Evolutionary conservation across 345 rosid genomes (phyloP), one percentile per base, ranked within the genome.

Genomic region (Eucalyptus lansdowneana): DNA sequence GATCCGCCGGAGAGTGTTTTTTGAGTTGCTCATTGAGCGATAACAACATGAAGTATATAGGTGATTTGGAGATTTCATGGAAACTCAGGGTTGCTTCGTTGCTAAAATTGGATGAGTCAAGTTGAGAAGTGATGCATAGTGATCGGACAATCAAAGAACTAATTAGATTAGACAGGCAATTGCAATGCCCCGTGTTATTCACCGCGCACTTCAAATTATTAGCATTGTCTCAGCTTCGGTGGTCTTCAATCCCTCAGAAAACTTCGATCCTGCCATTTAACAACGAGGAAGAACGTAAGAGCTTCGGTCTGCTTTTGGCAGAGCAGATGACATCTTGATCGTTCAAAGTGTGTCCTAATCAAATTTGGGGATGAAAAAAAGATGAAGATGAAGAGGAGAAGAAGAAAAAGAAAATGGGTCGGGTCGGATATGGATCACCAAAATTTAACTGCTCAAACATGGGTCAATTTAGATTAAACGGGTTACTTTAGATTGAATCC

Each of bases 401-500:
- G 37, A 65, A 65, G 40, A 65, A 65, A 65, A n/a, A 65, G 76
- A 0, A n/a, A 65, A n/a, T n/a, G 11, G 6, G 21, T 65, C 6
- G 0, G 40, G 0, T 65, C 21, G 1, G 19, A 15, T 14, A n/a
- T n/a, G 6, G 2, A 15, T 65, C 3, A 7, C 11, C n/a, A 2
- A 65, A n/a, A 65, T 65, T n/a, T n/a, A 2, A 65, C 1, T n/a
- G 17, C 21, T n/a, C 0, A 65, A n/a, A 65, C 1, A n/a, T 14
- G 19, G 6, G 76, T 65, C 11, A n/a, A 65, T 8, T n/a, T 14
- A 6, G 4, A 65, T n/a, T n/a, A n/a, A 65, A 65, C 14, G 21
- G 11, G 11, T n/a, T 14, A n/a, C 34, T n/a, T 65, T n/a, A 65
- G 6, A n/a, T 15, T 9, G 11, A 65, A 65, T n/a, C 1, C 21